phyloP scores from a whole-genome alignment of 805 yeast species.

The Wickerhamiella bombiphila region DNA sequence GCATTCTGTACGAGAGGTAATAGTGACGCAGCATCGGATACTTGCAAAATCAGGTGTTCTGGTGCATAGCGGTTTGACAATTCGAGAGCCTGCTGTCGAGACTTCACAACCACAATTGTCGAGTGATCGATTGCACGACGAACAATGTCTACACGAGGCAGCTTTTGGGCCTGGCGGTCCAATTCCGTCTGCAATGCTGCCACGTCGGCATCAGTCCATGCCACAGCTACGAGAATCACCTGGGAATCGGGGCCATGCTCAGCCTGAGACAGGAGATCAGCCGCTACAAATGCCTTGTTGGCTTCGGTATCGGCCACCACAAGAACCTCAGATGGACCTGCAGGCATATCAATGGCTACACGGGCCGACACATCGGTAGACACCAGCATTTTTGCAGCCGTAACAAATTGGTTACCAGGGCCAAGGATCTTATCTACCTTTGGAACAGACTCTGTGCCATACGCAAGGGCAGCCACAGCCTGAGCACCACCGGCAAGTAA shows the following conservation, averaged over 20 bases:
- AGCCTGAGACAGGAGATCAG: constrained; percentile 91
- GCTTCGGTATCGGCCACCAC: constrained; percentile 80
- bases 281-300: constrained; percentile 93
- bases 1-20: constrained; percentile 76
- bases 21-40: constrained; percentile 58
- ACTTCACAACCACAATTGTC: constrained; percentile 52
- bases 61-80: constrained; percentile 91
- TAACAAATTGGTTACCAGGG: constrained; percentile 98
- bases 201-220: constrained; percentile 44
- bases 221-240: constrained; percentile 79
- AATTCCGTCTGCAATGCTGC: constrained; percentile 68
- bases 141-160: constrained; percentile 89
- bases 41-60: constrained; percentile 89
- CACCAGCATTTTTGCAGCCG: constrained; percentile 97
- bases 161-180: constrained; percentile 60
- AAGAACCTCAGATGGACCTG: constrained; percentile 96
- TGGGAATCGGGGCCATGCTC: constrained; percentile 99
- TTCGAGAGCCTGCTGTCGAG: constrained; percentile 67
- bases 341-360: constrained; percentile 98
- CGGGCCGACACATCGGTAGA: constrained; percentile 90
- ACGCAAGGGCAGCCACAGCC: constrained; percentile 97
- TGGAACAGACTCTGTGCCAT: constrained; percentile 84
- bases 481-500: constrained; percentile 99
- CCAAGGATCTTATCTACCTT: constrained; percentile 96
- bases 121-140: constrained; percentile 89